These are phyloP conservation scores for Termitomyces sp. DNA, from an alignment of 768 basidiomycete species.

Conservation along the genomic window DNA sequence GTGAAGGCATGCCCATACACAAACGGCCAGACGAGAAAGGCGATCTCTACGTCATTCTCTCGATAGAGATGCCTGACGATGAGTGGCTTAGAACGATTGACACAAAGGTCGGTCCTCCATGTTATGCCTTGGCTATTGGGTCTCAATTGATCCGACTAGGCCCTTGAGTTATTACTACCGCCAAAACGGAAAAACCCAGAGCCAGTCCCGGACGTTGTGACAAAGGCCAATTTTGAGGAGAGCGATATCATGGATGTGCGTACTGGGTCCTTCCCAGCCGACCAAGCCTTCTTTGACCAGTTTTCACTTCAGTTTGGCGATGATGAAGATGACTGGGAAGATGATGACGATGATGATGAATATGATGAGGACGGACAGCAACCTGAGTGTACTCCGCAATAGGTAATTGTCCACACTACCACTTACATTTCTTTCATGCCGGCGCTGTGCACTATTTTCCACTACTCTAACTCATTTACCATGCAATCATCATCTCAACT, in stretches of 20 bases:
- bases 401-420: conserved; percentile 13
- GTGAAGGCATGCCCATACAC: conserved; percentile 87
- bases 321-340: conserved; percentile 64
- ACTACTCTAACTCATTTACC: neutral
- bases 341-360: conserved; percentile 64
- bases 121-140: neutral
- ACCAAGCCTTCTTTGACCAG: conserved; percentile 72
- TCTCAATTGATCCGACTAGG: conserved; percentile 30
- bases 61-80: conserved; percentile 83
- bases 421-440: neutral
- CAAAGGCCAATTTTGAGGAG: conserved; percentile 68
- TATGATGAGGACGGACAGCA: conserved; percentile 21
- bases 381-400: conserved; percentile 62
- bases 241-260: conserved; percentile 80
- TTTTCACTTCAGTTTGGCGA: conserved; percentile 70
- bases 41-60: conserved; percentile 75
- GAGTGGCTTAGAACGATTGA: conserved; percentile 72
- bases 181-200: conserved; percentile 72
- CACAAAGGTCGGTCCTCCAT: conserved; percentile 35
- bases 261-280: conserved; percentile 70
- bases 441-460: neutral
- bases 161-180: conserved; percentile 61
- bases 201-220: conserved; percentile 65
- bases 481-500: neutral
- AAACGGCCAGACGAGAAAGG: conserved; percentile 65